phyloP scores from a whole-genome alignment of 2,329 filamentous ascomycete species.

The Tricladium varicosporioides region DNA sequence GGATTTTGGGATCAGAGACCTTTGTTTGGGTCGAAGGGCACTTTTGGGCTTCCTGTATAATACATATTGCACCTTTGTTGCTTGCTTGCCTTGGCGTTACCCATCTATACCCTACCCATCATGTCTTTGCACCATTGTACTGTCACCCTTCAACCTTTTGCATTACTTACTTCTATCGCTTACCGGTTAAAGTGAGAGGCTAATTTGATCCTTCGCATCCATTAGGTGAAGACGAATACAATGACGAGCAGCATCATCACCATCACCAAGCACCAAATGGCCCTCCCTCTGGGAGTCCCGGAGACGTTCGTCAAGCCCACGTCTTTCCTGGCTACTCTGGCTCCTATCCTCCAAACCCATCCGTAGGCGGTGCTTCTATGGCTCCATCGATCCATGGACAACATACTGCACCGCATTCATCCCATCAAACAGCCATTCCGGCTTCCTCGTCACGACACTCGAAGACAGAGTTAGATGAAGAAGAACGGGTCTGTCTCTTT shows the following conservation, averaged over 20 bases:
- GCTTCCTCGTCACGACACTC: constrained; percentile 21
- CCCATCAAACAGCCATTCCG: constrained; percentile 36
- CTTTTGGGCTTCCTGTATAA: constrained; percentile 35
- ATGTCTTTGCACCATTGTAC: constrained; percentile 31
- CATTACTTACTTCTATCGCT: constrained; percentile 21
- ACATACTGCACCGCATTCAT: constrained; percentile 42
- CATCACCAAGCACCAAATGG: constrained; percentile 60
- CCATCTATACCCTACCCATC: constrained; percentile 26
- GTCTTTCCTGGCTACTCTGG: constrained; percentile 69
- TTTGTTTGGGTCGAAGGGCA: constrained; percentile 20
- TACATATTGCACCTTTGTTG: constrained; percentile 35
- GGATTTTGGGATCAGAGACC: constrained; percentile 10
- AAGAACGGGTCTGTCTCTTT: constrained; percentile 70
- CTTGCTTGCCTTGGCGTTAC: constrained; percentile 26
- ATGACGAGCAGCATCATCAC: constrained; percentile 64
- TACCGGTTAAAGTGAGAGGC: constrained; percentile 33
- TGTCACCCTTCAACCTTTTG: constrained; percentile 17
- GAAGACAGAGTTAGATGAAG: constrained; percentile 37
- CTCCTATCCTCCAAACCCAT: constrained; percentile 59
- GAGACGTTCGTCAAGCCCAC: constrained; percentile 71
- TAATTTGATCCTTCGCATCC: constrained; percentile 28
- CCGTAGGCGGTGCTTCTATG: constrained; percentile 58
- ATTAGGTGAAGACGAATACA: constrained; percentile 61
- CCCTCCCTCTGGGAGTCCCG: constrained; percentile 48
- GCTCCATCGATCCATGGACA: constrained; percentile 55